Base-by-base conservation (phyloP, 139 green algal genomes). In the Coccomyxa sp. region DNA sequence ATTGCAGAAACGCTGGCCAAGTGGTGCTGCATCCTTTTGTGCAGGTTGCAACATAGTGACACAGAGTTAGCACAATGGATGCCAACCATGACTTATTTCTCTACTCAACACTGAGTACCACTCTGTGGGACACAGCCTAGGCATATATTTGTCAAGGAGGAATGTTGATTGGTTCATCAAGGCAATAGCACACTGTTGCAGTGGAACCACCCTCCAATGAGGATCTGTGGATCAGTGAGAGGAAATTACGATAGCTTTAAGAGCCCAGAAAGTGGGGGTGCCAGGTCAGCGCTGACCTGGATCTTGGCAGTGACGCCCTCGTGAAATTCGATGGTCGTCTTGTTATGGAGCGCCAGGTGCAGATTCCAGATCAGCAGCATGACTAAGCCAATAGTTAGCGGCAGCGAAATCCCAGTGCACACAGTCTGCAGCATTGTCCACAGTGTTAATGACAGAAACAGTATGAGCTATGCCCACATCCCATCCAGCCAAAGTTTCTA, bases 261-360 rank as follows among this genome's bases (percentile, higher is more conserved):
- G 10, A 59, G 3, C 0, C 14, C 18, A 25, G 3, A 3, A 3
- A n/a, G 31, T 63, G 31, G 0, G 7, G 31, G 32, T 60, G 25
- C 25, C 25, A 28, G 27, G 25, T 31, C 21, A 31, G 71, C 23
- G 30, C 51, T 45, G 51, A 68, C 79, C 79, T 59, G 25, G 25
- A 82, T 76, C 27, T 28, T 57, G 13, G 82, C 82, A 71, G 82
- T 86, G 13, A 86, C 82, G 15, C 82, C 82, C 67, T 96, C 93
- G 58, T 94, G 86, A 85, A 92, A 89, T 78, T 98, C 94, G 57
- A 98, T 97, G 13, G 95, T 97, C 0, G 94, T 98, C 82, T 93
- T 93, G 91, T 98, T 98, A 31, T 31, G 81, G 21, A 86, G 28
- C 0, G 92, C 51, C 31, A 98, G 90, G 60, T 92, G 91, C 57